Base-by-base conservation (phyloP, 2,329 filamentous ascomycete genomes). In the Pezicula neosporulosa region DNA sequence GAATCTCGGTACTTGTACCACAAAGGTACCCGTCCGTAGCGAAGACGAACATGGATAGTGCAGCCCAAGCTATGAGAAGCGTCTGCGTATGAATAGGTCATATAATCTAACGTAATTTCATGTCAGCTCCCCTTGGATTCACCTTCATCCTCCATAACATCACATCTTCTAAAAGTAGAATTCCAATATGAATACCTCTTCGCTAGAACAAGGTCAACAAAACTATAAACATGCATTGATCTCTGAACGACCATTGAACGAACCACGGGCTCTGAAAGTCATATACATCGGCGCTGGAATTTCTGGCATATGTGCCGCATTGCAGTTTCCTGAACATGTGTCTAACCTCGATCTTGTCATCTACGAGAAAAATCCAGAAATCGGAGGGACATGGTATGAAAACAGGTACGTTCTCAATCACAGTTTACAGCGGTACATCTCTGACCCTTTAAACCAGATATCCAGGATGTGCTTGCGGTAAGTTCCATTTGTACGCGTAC, bases 301-400 rank as follows among this genome's bases (percentile, higher is more conserved):
- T 2, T 70, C 69, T 8, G 73, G 73, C 6, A 75, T 76, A n/a
- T 60, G 72, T 50, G 66, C 70, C 56, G 72, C 73, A 53, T 72
- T 75, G 46, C 63, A 68, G 16, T 71, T 75, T 44, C 70, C 75
- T 57, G 66, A 74, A 64, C 43, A 63, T 54, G 63, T 68, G 51
- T 56, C 56, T 42, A 72, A 72, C 48, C 68, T 37, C 24, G 2
- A 36, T 15, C 33, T 47, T 3, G 13, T 12, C 50, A 77, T 82
- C 28, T 58, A 81, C 1, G 78, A 81, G 62, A 80, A 80, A 63
- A 73, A 72, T 35, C 71, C 72, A 15, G 71, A 72, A 1, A 63
- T 79, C 8, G 78, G 77, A 5, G 78, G 77, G 4, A 80, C 76
- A 7, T 80, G 75, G 76, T 63, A 63, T 37, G 77, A 81, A 56